A percentile compares a stretch with the other conserved stretches of the same genome.
These are phyloP conservation scores for Wickerhamiella spandovensis DNA, from an alignment of 805 yeast genomes.

Conservation along the genomic window DNA sequence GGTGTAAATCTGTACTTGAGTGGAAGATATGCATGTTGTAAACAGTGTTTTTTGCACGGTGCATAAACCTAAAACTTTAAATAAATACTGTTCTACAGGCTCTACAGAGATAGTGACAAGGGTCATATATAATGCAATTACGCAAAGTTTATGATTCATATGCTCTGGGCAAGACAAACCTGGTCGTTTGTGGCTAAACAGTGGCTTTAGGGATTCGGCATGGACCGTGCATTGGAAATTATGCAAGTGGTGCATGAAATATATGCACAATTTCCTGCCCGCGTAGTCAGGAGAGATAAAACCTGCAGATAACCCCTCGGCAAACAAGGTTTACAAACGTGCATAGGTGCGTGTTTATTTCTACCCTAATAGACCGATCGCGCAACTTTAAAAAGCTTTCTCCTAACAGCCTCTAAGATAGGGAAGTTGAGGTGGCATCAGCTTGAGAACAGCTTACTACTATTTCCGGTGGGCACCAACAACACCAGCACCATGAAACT, in stretches of 20 bases:
- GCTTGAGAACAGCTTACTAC: too few relatives aligned
- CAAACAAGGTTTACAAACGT: neutral
- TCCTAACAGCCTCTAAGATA: too few relatives aligned
- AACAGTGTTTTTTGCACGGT: neutral
- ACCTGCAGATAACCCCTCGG: neutral
- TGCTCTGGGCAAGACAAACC: too few relatives aligned
- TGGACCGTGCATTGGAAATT: neutral
- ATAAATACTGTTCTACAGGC: too few relatives aligned
- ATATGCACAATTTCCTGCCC: neutral
- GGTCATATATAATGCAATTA: too few relatives aligned
- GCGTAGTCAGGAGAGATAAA: neutral
- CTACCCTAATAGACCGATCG: neutral
- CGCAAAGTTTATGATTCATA: too few relatives aligned
- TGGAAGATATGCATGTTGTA: neutral
- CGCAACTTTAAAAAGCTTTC: neutral
- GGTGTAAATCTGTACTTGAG: neutral
- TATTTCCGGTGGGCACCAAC: too few relatives aligned
- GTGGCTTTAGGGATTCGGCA: neutral
- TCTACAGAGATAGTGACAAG: too few relatives aligned
- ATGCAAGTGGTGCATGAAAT: neutral
- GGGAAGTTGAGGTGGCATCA: too few relatives aligned
- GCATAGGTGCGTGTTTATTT: neutral
- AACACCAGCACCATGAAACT: conserved; percentile 5
- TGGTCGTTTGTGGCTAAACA: too few relatives aligned
- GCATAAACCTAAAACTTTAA: neutral